Evolutionary conservation across 1,284 basidiomycete genomes (phyloP), one percentile per base, ranked within the genome.

Genomic region (Leccinum pallidistipes): DNA sequence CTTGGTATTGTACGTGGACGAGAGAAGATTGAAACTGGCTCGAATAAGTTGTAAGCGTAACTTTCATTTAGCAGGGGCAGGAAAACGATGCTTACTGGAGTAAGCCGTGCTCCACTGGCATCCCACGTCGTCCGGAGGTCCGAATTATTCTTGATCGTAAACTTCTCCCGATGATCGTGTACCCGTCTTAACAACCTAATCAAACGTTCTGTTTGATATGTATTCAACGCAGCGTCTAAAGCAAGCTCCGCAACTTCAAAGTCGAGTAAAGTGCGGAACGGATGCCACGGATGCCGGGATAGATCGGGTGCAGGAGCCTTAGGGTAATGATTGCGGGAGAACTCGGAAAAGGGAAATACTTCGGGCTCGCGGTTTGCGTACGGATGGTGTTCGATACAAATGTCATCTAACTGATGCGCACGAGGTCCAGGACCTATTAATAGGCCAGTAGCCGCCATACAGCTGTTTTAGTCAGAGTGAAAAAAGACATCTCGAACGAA

Each of bases 211-310:
- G 34, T 64, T 36, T 65, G 64, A 2, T 64, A 40, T 7, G 43
- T 52, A 36, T 49, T 61, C 24, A 61, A 38, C 1, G 55, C n/a
- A 3, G 60, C 27, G 16, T 65, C 50, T 2, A 62, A 56, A 0
- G 40, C 58, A 5, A 65, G 49, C n/a, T 64, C 64, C 0, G 40
- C 60, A 36, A 64, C 43, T 14, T 51, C 49, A 51, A 51, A 65
- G 40, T 65, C 49, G 21, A 65, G 58, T 18, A 7, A 31, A 1
- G 52, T 55, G 1, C 11, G 16, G 9, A 65, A 65, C 14, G 63
- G 64, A 3, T 59, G 16, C 60, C 63, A 65, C 0, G 60, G 64
- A 0, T 59, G 40, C 9, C 4, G 8, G n/a, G 56, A 24, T 11
- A 32, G 18, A 55, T 21, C 5, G 11, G 56, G 53, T 1, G 9